Evolutionary conservation across 202 grass and related monocot genomes (phyloP).

Genomic region (Schoenoplectus triqueter): DNA sequence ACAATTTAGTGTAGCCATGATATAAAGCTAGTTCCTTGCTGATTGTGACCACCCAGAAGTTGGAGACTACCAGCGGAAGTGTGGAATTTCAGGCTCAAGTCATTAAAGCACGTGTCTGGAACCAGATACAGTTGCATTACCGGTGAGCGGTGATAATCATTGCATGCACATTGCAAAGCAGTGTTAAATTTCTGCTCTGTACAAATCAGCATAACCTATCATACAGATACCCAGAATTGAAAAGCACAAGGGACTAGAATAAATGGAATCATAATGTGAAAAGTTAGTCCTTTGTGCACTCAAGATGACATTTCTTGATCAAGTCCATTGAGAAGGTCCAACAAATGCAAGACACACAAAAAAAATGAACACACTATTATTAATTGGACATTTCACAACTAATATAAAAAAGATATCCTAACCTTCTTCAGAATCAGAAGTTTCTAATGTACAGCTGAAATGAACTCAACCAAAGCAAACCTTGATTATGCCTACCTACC

Average conservation of each 20-base stretch:
- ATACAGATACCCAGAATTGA: background rate
- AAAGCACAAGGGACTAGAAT: background rate
- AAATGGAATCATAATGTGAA: background rate
- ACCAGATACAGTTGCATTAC: background rate
- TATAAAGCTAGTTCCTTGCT: background rate
- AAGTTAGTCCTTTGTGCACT: conserved; percentile 5
- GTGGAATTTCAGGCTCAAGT: background rate
- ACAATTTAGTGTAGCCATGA: background rate
- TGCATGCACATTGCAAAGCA: background rate
- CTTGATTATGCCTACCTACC: conserved; percentile 43
- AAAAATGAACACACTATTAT: background rate
- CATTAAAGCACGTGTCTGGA: background rate
- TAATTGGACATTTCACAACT: background rate
- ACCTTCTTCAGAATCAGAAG: background rate
- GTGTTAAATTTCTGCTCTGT: background rate
- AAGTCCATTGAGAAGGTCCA: background rate
- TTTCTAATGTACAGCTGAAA: conserved; percentile 42
- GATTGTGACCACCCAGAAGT: background rate
- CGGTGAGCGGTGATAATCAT: background rate
- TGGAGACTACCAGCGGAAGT: background rate
- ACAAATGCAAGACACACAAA: background rate
- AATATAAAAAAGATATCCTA: conserved; percentile 37
- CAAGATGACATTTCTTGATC: background rate
- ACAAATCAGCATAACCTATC: background rate
- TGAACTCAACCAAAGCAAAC: conserved; percentile 37